Base-by-base conservation (phyloP, 1,139 yeast species). In the Debaryomyces nepalensis region DNA sequence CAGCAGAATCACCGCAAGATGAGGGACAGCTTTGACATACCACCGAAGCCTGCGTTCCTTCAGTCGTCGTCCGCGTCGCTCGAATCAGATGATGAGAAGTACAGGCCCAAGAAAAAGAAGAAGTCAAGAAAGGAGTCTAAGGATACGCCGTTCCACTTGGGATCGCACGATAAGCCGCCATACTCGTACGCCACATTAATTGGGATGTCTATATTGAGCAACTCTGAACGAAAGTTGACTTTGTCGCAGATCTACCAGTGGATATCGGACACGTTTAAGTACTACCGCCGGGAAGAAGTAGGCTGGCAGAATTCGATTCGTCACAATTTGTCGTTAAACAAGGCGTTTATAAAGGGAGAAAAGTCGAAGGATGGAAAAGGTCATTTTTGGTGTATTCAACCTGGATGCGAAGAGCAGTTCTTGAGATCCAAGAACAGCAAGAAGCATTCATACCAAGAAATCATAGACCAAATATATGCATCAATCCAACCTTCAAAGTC, bases 281-380 rank as follows among this genome's bases (percentile, higher is more conserved):
- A 85, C 63, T 95, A 93, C 63, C 81, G 85, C 50, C 81, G 81
- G 49, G 87, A 87, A 48, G 96, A 90, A 53, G 87, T 90, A 11
- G 97, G 98, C 21, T 88, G 97, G 97, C 96, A 88, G 59, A 88
- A 88, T 62, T 87, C 95, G 21, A 88, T 88, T 50, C 83, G 96
- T 46, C 96, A 88, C 63, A 87, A 89, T 53, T 69, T 89, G 42
- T 85, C 95, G 19, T 71, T 89, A 51, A 89, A 88, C 65, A 89
- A 88, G 60, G 96, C 96, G 1, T 89, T 89, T 55, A 77, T 85
- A 43, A 93, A 93, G 65, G 89, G 95, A 27, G 96, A 88, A 52
- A 86, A 93, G 59, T 91, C 97, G 11, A 86, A 87, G 54, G 96
- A 88, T 63, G 98, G 98, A 5, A 93, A 93, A 67, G 99, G 99